Evolutionary conservation across 108 stramenopile species (phyloP).

Genomic region (Chaetoceros muelleri): DNA sequence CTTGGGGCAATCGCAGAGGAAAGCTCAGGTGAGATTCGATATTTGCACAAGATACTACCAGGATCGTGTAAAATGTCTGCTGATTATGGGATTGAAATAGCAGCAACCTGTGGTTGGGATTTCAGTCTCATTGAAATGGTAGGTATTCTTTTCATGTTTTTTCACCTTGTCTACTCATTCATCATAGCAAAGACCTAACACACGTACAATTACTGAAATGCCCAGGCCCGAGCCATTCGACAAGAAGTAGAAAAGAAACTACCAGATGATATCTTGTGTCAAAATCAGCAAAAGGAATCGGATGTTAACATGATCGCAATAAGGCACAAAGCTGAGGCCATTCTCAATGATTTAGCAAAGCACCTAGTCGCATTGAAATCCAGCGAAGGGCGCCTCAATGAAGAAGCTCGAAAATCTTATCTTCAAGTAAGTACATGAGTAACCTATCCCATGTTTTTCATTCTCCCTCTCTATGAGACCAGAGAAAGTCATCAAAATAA

Average conservation of each 20-base stretch:
- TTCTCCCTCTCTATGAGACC: no score
- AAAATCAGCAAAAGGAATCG: conserved; percentile 7
- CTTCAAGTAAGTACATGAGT: conserved; percentile 17
- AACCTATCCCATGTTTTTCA: neutral
- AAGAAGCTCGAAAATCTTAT: conserved; percentile 26
- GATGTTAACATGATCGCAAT: conserved; percentile 11
- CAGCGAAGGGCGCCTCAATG: conserved; percentile 26
- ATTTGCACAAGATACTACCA: conserved; percentile 63
- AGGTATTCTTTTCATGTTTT: neutral
- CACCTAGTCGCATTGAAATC: conserved; percentile 33
- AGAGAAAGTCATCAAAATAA: no score
- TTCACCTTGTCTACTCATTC: neutral
- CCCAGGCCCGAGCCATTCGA: conserved; percentile 5
- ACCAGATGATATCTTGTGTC: conserved; percentile 27
- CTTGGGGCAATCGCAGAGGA: conserved; percentile 34
- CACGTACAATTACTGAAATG: neutral
- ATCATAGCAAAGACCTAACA: neutral
- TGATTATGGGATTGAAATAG: conserved; percentile 81
- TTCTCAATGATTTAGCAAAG: conserved; percentile 29
- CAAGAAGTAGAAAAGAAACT: conserved; percentile 29
- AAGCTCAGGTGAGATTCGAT: conserved; percentile 35
- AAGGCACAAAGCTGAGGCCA: conserved; percentile 26
- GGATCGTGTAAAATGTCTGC: conserved; percentile 53
- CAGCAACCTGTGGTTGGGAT: conserved; percentile 76
- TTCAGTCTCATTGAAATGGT: conserved; percentile 29